Evolutionary conservation across 2,329 filamentous ascomycete genomes (phyloP).

Genomic region (Curvularia hawaiiensis): DNA sequence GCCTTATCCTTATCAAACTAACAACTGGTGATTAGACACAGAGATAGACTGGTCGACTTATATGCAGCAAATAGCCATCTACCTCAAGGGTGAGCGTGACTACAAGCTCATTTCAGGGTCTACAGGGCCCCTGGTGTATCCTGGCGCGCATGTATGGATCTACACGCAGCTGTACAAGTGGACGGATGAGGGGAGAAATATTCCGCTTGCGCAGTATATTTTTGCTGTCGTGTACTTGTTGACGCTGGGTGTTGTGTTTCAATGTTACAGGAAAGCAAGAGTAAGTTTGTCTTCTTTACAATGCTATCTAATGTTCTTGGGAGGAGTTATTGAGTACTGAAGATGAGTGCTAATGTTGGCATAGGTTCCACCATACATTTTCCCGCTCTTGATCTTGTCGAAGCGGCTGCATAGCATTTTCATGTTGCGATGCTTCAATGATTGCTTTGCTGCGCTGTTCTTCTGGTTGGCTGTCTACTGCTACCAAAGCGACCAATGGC

Average conservation of each 20-base stretch:
- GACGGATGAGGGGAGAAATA: constrained; percentile 76
- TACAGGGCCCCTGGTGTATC: constrained; percentile 94
- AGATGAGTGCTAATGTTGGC: constrained; percentile 1
- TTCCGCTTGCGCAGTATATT: constrained; percentile 79
- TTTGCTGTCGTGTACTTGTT: constrained; percentile 81
- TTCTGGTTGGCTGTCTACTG: constrained; percentile 81
- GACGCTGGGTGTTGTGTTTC: constrained; percentile 77
- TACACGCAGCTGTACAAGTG: constrained; percentile 80
- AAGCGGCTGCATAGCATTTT: constrained; percentile 95
- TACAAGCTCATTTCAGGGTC: constrained; percentile 85
- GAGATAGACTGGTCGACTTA: constrained; percentile 98
- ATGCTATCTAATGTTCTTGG: not conserved
- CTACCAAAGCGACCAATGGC: constrained; percentile 78
- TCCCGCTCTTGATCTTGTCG: constrained; percentile 83
- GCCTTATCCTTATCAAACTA: not conserved
- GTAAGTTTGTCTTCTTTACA: constrained; percentile 50
- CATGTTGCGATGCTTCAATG: constrained; percentile 91
- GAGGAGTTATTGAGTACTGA: not conserved
- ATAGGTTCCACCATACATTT: constrained; percentile 82
- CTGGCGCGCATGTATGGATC: constrained; percentile 89
- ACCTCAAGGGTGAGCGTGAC: constrained; percentile 82
- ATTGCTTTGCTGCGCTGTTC: constrained; percentile 84
- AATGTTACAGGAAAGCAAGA: constrained; percentile 77
- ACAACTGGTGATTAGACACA: constrained; percentile 67
- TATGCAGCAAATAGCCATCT: constrained; percentile 89